A percentile compares a stretch with the other conserved stretches of the same genome.
These are phyloP conservation scores for Solanum chmielewskii DNA, from an alignment of 257 asterid species.

Conservation along the genomic window DNA sequence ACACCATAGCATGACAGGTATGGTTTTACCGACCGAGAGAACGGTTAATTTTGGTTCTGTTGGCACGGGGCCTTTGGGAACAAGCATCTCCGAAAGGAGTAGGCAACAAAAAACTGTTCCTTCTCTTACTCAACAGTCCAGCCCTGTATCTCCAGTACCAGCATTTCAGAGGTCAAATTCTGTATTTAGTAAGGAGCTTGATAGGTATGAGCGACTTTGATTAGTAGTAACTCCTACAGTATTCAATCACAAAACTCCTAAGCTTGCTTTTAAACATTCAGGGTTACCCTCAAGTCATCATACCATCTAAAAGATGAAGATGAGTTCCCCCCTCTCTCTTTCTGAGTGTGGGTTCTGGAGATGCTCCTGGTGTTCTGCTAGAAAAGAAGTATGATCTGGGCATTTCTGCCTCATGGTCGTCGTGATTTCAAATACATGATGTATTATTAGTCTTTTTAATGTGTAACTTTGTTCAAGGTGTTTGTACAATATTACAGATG, in stretches of 20 bases:
- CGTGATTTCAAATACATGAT: not conserved
- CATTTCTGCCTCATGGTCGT: conserved; percentile 23
- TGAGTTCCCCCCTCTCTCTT: conserved; percentile 72
- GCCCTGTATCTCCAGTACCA: conserved; percentile 9
- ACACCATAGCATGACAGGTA: conserved; percentile 13
- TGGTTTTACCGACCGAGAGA: conserved; percentile 21
- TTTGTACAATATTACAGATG: conserved; percentile 10
- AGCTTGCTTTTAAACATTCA: conserved; percentile 29
- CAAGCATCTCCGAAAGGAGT: conserved; percentile 11
- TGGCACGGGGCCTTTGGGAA: conserved; percentile 10
- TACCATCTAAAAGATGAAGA: conserved; percentile 73
- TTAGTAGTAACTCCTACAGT: conserved; percentile 6
- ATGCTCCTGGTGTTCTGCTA: not conserved
- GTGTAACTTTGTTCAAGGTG: not conserved
- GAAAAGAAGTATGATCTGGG: conserved; percentile 11
- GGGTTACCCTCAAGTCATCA: conserved; percentile 44
- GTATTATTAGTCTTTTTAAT: not conserved
- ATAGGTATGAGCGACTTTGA: conserved; percentile 44
- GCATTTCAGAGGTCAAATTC: conserved; percentile 20
- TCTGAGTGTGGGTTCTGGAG: conserved; percentile 14
- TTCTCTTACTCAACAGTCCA: conserved; percentile 15
- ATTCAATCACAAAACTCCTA: not conserved
- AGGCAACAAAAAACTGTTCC: conserved; percentile 15
- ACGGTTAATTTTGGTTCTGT: conserved; percentile 20
- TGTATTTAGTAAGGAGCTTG: conserved; percentile 22